Base-by-base conservation (phyloP, 257 asterid genomes). In the Scutellaria baicalensis region DNA sequence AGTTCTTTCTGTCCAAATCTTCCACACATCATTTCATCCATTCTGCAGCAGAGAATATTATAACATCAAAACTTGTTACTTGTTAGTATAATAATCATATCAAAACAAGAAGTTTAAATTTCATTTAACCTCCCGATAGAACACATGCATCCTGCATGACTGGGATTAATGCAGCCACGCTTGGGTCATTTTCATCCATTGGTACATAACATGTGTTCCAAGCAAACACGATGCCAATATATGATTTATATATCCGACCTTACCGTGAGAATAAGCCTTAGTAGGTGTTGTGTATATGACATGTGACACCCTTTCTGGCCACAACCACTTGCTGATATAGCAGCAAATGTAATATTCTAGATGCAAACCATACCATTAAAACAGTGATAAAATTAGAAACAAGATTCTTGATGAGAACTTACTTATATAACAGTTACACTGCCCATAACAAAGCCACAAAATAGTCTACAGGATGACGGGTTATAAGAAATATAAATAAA, bases 1-100 rank as follows among this genome's bases (percentile, higher is more conserved):
- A 90, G 80, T 79, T 93, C 96, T 76, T 79, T 89, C 73, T 73
- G 84, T 74, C 97, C 94, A 35, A 84, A 74, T 69, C 57, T 84
- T 70, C 88, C 94, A 74, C 89, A 82, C 96, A 93, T 93, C 96
- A 90, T 80, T 81, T 87, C 95, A 55, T 93, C 98, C 95, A 93
- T 90, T 85, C 98, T 93, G 84, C 77, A 79, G 61, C 71, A 75
- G 49, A 59, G 51, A 72, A 74, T 27, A 57, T 21, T 47, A 66
- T 71, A 50, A 72, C 38, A 64, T 62, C 33, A 66, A 18, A 60
- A 72, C 21, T 51, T 51, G 59, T 18, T 9, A 14, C 57, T 56
- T 50, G 64, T 40, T 11, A 52, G 42, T 59, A 59, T 9, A 52
- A 47, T 51, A 60, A 70, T 69, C 69, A 51, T 36, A 66, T 61